Evolutionary conservation across 2,329 filamentous ascomycete species (phyloP).

Genomic region (Knoxdaviesia capensis): DNA sequence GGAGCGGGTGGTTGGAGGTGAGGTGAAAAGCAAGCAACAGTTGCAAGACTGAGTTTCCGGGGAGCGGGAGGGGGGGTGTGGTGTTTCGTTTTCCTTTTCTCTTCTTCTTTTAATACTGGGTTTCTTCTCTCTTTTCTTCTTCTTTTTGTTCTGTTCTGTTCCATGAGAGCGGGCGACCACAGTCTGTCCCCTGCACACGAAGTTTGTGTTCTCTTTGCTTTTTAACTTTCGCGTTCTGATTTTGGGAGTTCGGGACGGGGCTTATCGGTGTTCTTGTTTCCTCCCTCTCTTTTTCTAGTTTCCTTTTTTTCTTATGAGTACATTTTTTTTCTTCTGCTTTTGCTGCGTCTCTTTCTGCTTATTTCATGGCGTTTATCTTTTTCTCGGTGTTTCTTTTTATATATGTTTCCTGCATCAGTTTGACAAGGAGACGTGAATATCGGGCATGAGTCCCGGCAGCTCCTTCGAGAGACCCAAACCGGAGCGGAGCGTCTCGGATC

Average conservation of each 20-base stretch:
- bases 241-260: not conserved
- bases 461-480: too few relatives aligned
- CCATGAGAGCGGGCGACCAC: not conserved
- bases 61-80: not conserved
- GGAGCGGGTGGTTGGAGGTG: too few relatives aligned
- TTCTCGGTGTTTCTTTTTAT: not conserved
- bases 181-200: too few relatives aligned
- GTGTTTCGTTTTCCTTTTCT: constrained; percentile 1
- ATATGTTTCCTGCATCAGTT: not conserved
- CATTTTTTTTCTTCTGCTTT: not conserved
- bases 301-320: not conserved
- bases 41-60: too few relatives aligned
- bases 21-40: too few relatives aligned
- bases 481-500: too few relatives aligned
- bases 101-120: constrained; percentile 3
- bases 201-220: not conserved
- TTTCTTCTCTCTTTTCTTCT: constrained; percentile 1
- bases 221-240: not conserved
- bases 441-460: too few relatives aligned
- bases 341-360: too few relatives aligned
- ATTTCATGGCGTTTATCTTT: too few relatives aligned
- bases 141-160: not conserved
- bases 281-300: not conserved
- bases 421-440: too few relatives aligned
- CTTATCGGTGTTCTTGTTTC: not conserved